These are phyloP conservation scores for Colletotrichum godetiae DNA, from an alignment of 2,329 filamentous ascomycete species.

Conservation along the genomic window DNA sequence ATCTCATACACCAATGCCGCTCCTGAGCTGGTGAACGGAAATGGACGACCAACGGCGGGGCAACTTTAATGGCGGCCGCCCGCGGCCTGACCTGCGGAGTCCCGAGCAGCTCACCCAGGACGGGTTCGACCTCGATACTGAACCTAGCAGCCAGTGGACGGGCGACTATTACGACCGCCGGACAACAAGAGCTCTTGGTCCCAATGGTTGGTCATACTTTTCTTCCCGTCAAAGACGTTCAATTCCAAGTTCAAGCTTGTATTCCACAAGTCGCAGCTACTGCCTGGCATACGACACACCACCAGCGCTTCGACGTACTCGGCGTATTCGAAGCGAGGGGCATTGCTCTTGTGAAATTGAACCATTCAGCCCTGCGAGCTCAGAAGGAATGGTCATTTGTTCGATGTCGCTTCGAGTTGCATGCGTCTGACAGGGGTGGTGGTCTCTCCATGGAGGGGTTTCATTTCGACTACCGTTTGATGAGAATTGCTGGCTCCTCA, in stretches of 20 bases:
- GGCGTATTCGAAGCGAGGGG: too few relatives aligned
- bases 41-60: constrained; percentile 25
- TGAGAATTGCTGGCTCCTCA: background rate
- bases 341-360: too few relatives aligned
- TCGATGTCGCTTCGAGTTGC: background rate
- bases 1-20: background rate
- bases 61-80: constrained; percentile 1
- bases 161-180: constrained; percentile 32
- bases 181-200: constrained; percentile 27
- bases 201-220: constrained; percentile 23
- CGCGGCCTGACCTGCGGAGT: constrained; percentile 17
- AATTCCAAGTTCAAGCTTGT: background rate
- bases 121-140: constrained; percentile 7
- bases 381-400: background rate
- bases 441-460: background rate
- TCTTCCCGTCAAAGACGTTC: background rate
- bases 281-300: too few relatives aligned
- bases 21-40: background rate
- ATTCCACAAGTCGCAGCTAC: too few relatives aligned
- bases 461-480: background rate
- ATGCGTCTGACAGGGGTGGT: background rate
- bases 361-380: background rate
- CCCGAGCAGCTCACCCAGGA: constrained; percentile 14
- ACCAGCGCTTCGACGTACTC: too few relatives aligned
- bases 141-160: constrained; percentile 20